Evolutionary conservation across 352 stramenopile species (phyloP), one percentile per base, ranked within the genome.

Genomic region (Aphanomyces euteiches): DNA sequence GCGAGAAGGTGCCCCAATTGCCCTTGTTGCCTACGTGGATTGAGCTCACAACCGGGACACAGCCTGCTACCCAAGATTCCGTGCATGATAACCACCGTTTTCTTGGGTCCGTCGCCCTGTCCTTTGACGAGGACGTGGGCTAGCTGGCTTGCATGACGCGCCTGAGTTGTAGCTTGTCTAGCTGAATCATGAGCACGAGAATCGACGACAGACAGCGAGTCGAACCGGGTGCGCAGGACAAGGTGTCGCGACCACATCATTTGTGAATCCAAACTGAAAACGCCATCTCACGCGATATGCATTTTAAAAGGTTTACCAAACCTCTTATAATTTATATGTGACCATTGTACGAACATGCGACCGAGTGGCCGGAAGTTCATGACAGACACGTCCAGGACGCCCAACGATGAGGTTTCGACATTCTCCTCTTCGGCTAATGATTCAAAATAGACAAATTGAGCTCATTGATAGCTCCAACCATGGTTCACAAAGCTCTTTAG

Each of bases 1-100:
- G 83, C 37, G 82, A 88, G 73, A 93, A 93, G 48, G 85, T 93
- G 56, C 83, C 78, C 85, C 85, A 93, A 54, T 93, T 93, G 59
- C 90, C 77, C 64, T 93, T 93, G 73, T 93, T 93, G 61, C 85
- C 85, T 93, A 63, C 54, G 8, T 13, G 15, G n/a, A 19, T 17
- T 61, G 19, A 61, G 54, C 19, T 37, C 5, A 37, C 5, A 12
- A 19, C 12, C 13, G 15, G n/a, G 13, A 17, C 3, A 61, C 28
- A 45, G 15, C 28, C 7, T 17, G 34, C 7, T 13, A 93, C 85
- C 85, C n/a, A 93, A 75, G 68, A 93, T 93, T 43, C 85, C 85
- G 48, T 93, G 85, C 79, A 93, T 83, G 69, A 93, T 79, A 28
- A 93, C 73, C 19, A 85, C 83, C 17, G 85, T 91, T 74, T 90